Percentiles rank a stretch among this genome's conserved stretches.
These are phyloP conservation scores for Jacaranda copaia DNA, from an alignment of 257 asterid species.

Conservation along the genomic window DNA sequence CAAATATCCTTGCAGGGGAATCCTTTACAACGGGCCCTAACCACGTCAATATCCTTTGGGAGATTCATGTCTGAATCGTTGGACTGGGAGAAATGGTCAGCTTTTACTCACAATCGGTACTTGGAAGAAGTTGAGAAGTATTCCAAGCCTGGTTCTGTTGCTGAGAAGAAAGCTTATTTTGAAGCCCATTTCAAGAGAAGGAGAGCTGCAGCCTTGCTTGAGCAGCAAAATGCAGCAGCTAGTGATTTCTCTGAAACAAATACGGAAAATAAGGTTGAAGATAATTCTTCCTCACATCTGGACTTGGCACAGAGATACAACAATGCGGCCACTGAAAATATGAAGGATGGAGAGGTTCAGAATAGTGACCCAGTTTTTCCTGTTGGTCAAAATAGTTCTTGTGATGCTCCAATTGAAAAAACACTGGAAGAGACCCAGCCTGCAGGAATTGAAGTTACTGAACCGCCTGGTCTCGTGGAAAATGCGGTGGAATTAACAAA, in stretches of 20 bases:
- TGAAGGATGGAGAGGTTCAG: conserved; percentile 34
- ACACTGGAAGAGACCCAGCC: conserved; percentile 34
- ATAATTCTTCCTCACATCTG: conserved; percentile 14
- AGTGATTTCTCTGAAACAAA: conserved; percentile 30
- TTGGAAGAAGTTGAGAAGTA: conserved; percentile 84
- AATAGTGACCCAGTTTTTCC: conserved; percentile 8
- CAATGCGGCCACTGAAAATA: conserved; percentile 17
- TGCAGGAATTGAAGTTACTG: conserved; percentile 37
- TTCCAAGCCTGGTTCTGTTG: conserved; percentile 92
- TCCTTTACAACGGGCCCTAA: conserved; percentile 66
- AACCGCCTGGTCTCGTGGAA: conserved; percentile 40
- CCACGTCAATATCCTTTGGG: conserved; percentile 89
- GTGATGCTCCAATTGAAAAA: conserved; percentile 30
- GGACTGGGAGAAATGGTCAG: conserved; percentile 91
- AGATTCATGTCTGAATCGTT: conserved; percentile 81
- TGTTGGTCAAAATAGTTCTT: conserved; percentile 32
- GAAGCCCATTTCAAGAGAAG: conserved; percentile 86
- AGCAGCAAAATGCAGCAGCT: conserved; percentile 54
- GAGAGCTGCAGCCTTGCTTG: conserved; percentile 71
- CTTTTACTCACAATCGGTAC: conserved; percentile 79
- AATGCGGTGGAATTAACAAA: conserved; percentile 34
- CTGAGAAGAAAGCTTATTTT: conserved; percentile 90
- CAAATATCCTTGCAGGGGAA: conserved; percentile 59
- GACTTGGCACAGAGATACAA: too few species aligned
- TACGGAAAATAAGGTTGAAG: conserved; percentile 23